Conservation (phyloP, 805 yeast species). For the Pichia sporocuriosa region DNA sequence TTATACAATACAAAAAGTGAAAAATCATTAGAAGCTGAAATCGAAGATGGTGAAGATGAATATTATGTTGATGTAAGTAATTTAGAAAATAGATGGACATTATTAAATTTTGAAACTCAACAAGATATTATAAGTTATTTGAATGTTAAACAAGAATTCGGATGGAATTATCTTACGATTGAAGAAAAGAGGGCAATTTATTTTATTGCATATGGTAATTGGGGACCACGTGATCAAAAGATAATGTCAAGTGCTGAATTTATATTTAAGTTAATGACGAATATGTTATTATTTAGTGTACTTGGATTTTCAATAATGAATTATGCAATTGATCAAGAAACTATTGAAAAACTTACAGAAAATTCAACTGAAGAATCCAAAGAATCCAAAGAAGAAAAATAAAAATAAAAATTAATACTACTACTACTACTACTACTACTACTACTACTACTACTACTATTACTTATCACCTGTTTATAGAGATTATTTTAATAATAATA, state of each 20-base stretch:
- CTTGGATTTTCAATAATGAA: constrained; percentile 30
- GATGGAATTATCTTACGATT: constrained; percentile 34
- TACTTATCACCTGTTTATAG: too few species aligned
- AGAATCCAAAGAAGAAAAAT: too few species aligned
- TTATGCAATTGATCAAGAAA: constrained; percentile 27
- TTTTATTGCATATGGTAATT: constrained; percentile 52
- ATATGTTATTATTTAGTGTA: constrained; percentile 28
- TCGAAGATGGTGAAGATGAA: constrained; percentile 21
- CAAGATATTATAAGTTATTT: constrained; percentile 32
- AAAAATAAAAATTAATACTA: too few species aligned
- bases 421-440: too few species aligned
- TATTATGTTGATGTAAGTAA: constrained; percentile 27
- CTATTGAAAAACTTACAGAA: constrained; percentile 4
- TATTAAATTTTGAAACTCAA: constrained; percentile 29
- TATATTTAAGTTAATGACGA: constrained; percentile 29
- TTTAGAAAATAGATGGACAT: constrained; percentile 29
- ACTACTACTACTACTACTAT: too few species aligned
- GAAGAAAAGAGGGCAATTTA: constrained; percentile 55
- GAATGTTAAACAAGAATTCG: constrained; percentile 31
- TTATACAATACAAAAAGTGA: not conserved
- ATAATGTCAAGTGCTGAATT: constrained; percentile 27
- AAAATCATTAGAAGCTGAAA: not conserved
- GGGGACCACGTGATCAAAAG: constrained; percentile 49
- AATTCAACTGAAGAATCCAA: not conserved
- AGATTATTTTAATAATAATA: too few species aligned